Conservation (phyloP, 441 rosid species). For the Cnidoscolus chayamansa region DNA sequence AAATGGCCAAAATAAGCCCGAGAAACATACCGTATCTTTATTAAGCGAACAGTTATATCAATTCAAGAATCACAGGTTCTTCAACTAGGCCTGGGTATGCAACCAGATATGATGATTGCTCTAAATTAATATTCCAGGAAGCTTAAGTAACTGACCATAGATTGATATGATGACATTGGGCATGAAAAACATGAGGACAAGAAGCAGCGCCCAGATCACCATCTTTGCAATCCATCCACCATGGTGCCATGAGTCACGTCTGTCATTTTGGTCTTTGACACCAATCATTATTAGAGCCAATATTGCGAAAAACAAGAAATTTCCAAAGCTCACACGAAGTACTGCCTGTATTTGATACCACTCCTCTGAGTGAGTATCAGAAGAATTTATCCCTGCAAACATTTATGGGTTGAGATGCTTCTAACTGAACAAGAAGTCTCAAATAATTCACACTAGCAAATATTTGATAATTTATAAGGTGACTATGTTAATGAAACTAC, state of each 20-base stretch:
- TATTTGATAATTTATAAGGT: neutral
- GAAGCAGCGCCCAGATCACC: slow-evolving; percentile 74
- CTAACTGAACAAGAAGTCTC: neutral
- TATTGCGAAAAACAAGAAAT: slow-evolving; percentile 68
- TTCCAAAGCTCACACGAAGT: slow-evolving; percentile 93
- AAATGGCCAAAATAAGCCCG: neutral
- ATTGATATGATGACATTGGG: slow-evolving; percentile 63
- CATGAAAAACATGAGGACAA: slow-evolving; percentile 88
- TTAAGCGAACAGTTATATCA: neutral
- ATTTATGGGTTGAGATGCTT: slow-evolving; percentile 7
- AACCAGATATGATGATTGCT: neutral
- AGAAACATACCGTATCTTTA: neutral
- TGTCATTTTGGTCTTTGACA: slow-evolving; percentile 86
- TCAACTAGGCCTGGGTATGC: neutral
- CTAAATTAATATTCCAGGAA: slow-evolving; percentile 10
- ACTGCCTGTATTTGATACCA: slow-evolving; percentile 93
- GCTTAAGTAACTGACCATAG: slow-evolving; percentile 55
- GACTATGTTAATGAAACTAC: neutral
- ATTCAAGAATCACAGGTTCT: neutral
- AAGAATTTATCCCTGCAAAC: slow-evolving; percentile 71
- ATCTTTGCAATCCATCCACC: slow-evolving; percentile 93
- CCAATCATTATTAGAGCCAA: slow-evolving; percentile 90
- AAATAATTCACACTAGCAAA: neutral
- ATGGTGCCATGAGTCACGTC: slow-evolving; percentile 93
- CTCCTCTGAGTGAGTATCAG: slow-evolving; percentile 57